Percentiles rank a stretch among this genome's conserved stretches.
These are phyloP conservation scores for Penicillium glabrum DNA, from an alignment of 2,329 filamentous ascomycete genomes.

Conservation along the genomic window DNA sequence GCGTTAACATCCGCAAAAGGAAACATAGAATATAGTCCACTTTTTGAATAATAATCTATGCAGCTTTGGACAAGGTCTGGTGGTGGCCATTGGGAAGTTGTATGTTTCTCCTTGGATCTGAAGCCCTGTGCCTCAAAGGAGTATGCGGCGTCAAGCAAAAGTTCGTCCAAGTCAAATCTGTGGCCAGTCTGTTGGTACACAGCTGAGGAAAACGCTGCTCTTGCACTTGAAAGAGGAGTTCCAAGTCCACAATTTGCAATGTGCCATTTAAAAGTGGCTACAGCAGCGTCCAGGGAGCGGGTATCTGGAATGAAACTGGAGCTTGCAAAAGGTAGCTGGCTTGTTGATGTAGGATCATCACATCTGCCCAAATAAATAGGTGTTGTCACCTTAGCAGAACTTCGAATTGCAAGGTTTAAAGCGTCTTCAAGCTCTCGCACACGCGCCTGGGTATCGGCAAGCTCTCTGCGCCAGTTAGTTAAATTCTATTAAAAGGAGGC, in stretches of 20 bases:
- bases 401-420: neutral
- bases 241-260: slow-evolving; percentile 22
- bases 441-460: slow-evolving; percentile 20
- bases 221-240: slow-evolving; percentile 12
- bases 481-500: neutral
- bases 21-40: slow-evolving; percentile 26
- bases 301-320: slow-evolving; percentile 15
- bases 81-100: slow-evolving; percentile 19
- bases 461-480: slow-evolving; percentile 15
- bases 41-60: slow-evolving; percentile 19
- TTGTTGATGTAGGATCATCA: neutral
- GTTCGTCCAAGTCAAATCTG: slow-evolving; percentile 21
- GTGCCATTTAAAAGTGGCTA: slow-evolving; percentile 21
- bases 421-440: slow-evolving; percentile 20
- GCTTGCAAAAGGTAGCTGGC: neutral
- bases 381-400: neutral
- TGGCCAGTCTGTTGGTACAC: slow-evolving; percentile 17
- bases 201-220: slow-evolving; percentile 15
- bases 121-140: slow-evolving; percentile 8
- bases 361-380: neutral
- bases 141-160: slow-evolving; percentile 14
- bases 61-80: slow-evolving; percentile 14
- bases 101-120: neutral
- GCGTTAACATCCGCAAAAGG: slow-evolving; percentile 20
- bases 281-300: slow-evolving; percentile 15